Conservation (phyloP, 306 rosid species). For the Prunus davidiana region DNA sequence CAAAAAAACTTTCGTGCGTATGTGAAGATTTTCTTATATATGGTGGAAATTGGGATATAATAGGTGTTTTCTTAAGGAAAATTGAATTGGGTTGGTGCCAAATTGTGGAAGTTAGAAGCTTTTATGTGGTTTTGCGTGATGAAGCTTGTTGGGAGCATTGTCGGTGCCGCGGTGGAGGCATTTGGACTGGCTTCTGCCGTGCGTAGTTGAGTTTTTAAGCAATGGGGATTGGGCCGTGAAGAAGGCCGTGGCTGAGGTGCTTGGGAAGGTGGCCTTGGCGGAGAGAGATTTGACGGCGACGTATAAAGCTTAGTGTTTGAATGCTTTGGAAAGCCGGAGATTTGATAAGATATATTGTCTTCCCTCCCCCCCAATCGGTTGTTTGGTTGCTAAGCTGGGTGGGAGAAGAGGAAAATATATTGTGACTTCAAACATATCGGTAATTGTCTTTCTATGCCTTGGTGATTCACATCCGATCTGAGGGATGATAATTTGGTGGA, state of each 20-base stretch:
- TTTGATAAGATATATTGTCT: constrained; percentile 69
- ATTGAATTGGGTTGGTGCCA: constrained; percentile 29
- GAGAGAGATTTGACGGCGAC: constrained; percentile 61
- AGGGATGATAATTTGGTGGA: too few species aligned
- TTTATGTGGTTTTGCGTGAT: constrained; percentile 29
- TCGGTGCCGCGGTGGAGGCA: constrained; percentile 59
- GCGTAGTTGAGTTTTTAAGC: constrained; percentile 59
- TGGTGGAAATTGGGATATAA: constrained; percentile 1
- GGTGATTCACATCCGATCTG: too few species aligned
- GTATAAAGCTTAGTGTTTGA: constrained; percentile 58
- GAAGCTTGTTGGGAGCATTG: constrained; percentile 57
- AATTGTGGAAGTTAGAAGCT: constrained; percentile 24
- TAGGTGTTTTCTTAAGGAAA: constrained; percentile 13
- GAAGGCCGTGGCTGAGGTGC: constrained; percentile 81
- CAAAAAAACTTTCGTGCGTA: constrained; percentile 31
- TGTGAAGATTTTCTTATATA: constrained; percentile 22
- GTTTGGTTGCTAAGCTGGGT: constrained; percentile 12
- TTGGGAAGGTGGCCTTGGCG: constrained; percentile 61
- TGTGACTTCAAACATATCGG: neutral
- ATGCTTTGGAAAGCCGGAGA: constrained; percentile 72
- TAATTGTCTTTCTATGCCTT: neutral
- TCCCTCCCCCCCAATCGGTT: neutral
- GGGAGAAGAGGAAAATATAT: neutral
- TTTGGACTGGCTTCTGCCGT: constrained; percentile 82
- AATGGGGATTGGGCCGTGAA: constrained; percentile 88